Conservation (phyloP, 495 filamentous ascomycete species). For the Xylaria bambusicola region DNA sequence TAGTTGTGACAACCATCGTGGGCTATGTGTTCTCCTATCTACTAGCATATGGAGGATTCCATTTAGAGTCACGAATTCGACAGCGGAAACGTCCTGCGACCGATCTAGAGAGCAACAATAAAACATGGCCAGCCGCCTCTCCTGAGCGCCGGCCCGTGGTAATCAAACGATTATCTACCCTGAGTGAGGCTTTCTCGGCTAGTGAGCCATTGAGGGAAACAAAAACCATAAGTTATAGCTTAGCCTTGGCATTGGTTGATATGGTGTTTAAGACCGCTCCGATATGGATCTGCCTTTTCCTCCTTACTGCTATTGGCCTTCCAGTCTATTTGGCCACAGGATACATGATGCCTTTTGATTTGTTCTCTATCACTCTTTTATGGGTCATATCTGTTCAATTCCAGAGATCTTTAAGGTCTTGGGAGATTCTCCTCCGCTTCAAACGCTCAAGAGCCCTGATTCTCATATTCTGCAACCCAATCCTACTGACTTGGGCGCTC, state of each 20-base stretch:
- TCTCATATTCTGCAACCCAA: constrained; percentile 42
- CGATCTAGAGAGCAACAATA: constrained; percentile 28
- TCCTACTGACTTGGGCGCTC: constrained; percentile 44
- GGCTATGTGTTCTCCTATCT: constrained; percentile 25
- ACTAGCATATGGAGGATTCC: constrained; percentile 22
- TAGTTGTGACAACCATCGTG: constrained; percentile 25
- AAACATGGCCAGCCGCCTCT: constrained; percentile 26
- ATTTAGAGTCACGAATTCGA: constrained; percentile 25
- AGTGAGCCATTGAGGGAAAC: constrained; percentile 13
- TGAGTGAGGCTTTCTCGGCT: constrained; percentile 21
- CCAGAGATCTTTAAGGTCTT: constrained; percentile 38
- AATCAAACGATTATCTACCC: constrained; percentile 20
- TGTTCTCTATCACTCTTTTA: constrained; percentile 38
- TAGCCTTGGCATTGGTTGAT: constrained; percentile 16
- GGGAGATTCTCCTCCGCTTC: constrained; percentile 13
- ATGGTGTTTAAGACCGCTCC: constrained; percentile 32
- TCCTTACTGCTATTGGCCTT: constrained; percentile 25
- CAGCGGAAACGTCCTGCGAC: constrained; percentile 9
- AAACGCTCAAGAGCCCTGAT: constrained; percentile 31
- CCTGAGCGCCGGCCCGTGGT: constrained; percentile 5
- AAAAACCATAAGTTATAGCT: background rate
- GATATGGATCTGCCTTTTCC: constrained; percentile 24
- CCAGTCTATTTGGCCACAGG: constrained; percentile 24
- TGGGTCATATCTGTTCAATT: constrained; percentile 44
- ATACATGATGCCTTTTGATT: constrained; percentile 36